Percentiles rank a stretch among this genome's conserved stretches.
These are phyloP conservation scores for Scheffersomyces cryptocercus DNA, from an alignment of 1,139 yeast genomes.

Conservation along the genomic window DNA sequence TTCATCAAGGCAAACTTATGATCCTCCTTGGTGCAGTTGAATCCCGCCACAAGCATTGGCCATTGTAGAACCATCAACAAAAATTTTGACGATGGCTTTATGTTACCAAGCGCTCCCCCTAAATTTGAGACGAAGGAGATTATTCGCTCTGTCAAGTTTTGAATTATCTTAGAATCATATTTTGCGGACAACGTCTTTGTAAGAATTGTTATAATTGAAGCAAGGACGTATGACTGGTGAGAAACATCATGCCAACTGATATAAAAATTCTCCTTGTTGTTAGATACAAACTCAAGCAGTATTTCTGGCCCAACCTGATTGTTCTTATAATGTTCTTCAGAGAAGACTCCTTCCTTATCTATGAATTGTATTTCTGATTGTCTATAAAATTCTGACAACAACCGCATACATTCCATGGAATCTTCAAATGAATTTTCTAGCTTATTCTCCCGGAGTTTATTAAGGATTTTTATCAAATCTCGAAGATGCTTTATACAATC, in stretches of 20 bases:
- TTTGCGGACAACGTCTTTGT: conserved; percentile 34
- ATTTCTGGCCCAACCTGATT: conserved; percentile 1
- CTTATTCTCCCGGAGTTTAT: conserved; percentile 9
- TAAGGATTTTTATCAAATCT: conserved; percentile 17
- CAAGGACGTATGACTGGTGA: conserved; percentile 16
- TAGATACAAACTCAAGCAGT: conserved; percentile 12
- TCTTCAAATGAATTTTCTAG: conserved; percentile 8
- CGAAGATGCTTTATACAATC: conserved; percentile 11
- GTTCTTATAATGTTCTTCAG: conserved; percentile 4
- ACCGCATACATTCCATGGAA: conserved; percentile 14
- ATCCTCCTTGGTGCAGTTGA: conserved; percentile 12
- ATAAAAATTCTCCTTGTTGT: conserved; percentile 7
- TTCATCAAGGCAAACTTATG: conserved; percentile 13
- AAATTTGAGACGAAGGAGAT: conserved; percentile 29
- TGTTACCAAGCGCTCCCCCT: conserved; percentile 1
- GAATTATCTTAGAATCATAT: conserved; percentile 39
- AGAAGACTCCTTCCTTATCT: conserved; percentile 9
- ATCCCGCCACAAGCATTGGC: conserved; percentile 22
- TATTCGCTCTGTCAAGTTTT: conserved; percentile 27
- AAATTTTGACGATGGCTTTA: conserved; percentile 4
- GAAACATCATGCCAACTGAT: conserved; percentile 20
- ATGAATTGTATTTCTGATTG: conserved; percentile 9
- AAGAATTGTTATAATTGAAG: conserved; percentile 15
- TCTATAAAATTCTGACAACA: conserved; percentile 12
- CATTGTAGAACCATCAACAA: conserved; percentile 20